Evolutionary conservation across 495 filamentous ascomycete genomes (phyloP).

Genomic region (Xylaria intraflava): DNA sequence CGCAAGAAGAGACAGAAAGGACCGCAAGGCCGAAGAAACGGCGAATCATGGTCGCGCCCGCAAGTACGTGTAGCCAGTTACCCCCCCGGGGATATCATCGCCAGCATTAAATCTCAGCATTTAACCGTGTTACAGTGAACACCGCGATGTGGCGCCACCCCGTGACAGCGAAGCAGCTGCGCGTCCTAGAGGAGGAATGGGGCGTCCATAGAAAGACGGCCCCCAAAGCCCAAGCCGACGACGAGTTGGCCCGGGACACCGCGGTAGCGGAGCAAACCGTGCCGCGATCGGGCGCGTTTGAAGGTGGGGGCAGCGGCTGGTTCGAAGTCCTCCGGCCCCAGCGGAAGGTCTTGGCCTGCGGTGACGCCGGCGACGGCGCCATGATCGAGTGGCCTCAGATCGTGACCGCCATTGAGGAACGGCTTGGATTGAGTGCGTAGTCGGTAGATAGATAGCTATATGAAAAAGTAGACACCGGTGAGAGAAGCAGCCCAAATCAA

Average conservation of each 20-base stretch:
- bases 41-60: conserved; percentile 52
- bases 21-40: conserved; percentile 31
- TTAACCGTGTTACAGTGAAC: conserved; percentile 70
- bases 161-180: conserved; percentile 63
- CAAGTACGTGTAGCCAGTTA: too few species aligned
- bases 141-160: conserved; percentile 89
- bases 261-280: conserved; percentile 15
- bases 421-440: conserved; percentile 27
- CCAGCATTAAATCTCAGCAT: background rate
- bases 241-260: background rate
- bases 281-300: background rate
- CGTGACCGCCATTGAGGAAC: conserved; percentile 51
- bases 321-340: conserved; percentile 61
- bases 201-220: conserved; percentile 30
- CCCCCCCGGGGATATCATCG: too few species aligned
- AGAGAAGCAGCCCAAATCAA: too few species aligned
- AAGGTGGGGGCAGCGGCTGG: conserved; percentile 57
- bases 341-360: conserved; percentile 70
- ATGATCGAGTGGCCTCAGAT: conserved; percentile 77
- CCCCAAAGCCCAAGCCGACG: background rate
- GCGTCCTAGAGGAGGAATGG: conserved; percentile 68
- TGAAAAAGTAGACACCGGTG: too few species aligned
- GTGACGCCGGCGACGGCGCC: conserved; percentile 68
- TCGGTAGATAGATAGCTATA: background rate
- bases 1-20: background rate